phyloP scores from a whole-genome alignment of 352 stramenopile genomes.

The Peronospora belbahrii region DNA sequence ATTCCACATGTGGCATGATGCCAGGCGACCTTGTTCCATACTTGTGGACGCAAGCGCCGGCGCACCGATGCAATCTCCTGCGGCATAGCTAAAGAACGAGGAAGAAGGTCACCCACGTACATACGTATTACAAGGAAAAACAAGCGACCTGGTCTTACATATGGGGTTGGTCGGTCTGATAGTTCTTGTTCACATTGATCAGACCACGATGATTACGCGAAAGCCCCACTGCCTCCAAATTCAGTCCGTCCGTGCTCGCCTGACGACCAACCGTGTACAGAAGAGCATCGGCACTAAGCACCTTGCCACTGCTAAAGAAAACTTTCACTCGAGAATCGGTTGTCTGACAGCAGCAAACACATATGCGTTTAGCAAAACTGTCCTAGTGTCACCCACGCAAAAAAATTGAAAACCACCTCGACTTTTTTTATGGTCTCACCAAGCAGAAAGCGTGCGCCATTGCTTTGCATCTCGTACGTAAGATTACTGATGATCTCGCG shows the following conservation, averaged over 20 bases:
- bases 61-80: constrained; percentile 84
- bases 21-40: constrained; percentile 85
- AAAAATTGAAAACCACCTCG: constrained; percentile 25
- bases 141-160: constrained; percentile 38
- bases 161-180: constrained; percentile 76
- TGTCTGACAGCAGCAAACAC: constrained; percentile 25
- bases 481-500: constrained; percentile 82
- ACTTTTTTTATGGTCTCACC: constrained; percentile 72
- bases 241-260: constrained; percentile 71
- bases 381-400: not conserved
- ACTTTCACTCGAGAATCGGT: constrained; percentile 53
- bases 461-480: constrained; percentile 86
- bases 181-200: constrained; percentile 82
- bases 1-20: constrained; percentile 83
- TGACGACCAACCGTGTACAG: constrained; percentile 79
- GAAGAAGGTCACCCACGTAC: not conserved
- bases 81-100: constrained; percentile 57
- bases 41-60: constrained; percentile 82
- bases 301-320: constrained; percentile 70
- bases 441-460: constrained; percentile 79
- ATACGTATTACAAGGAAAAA: not conserved
- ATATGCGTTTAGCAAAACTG: constrained; percentile 1
- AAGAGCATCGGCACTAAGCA: constrained; percentile 57
- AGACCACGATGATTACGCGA: constrained; percentile 71
- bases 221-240: constrained; percentile 75